Evolutionary conservation across 345 rosid species (phyloP), one percentile per base, ranked within the genome.

Genomic region (Viola odorata): DNA sequence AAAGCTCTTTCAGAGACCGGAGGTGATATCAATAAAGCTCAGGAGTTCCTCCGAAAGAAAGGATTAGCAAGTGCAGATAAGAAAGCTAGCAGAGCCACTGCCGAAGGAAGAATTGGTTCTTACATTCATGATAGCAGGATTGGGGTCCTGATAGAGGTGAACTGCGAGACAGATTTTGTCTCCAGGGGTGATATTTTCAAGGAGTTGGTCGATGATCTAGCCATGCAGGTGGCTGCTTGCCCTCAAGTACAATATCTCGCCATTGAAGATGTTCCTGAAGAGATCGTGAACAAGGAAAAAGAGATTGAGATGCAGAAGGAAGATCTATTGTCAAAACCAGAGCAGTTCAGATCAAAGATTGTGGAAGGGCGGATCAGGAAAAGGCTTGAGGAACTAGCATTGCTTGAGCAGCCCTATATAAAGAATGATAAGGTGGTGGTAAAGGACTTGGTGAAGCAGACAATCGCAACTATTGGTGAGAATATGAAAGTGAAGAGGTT

Each of bases 281-380:
- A 85, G 38, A 66, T 81, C 52, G 85, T 94, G 64, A 84, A 71
- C 77, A 92, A 89, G 81, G 97, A 94, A 71, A 84, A 57, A 61
- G 90, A 84, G 78, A 82, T 92, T 59, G 99, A 94, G 81, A 80
- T 94, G 91, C 99, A 87, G 70, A 94, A 86, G 80, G 98, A 92
- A 75, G 99, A 87, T 76, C 91, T 94, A 53, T 61, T 77, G 55
- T 94, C 89, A 0, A 92, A 88, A 84, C 96, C 99, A 0, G 90
- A 89, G 83, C 94, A 87, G 75, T 85, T 89, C 39, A 84, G 91
- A 68, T 81, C 82, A 68, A 89, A 77, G 81, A 92, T 94, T 53
- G 91, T 89, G 0, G 99, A 94, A 60, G 99, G 99, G 16, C 78
- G 96, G 73, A 89, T 89, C 67, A 79, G 73, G 71, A 94, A 89